Base-by-base conservation (phyloP, 345 rosid genomes). In the Kernera saxatilis region DNA sequence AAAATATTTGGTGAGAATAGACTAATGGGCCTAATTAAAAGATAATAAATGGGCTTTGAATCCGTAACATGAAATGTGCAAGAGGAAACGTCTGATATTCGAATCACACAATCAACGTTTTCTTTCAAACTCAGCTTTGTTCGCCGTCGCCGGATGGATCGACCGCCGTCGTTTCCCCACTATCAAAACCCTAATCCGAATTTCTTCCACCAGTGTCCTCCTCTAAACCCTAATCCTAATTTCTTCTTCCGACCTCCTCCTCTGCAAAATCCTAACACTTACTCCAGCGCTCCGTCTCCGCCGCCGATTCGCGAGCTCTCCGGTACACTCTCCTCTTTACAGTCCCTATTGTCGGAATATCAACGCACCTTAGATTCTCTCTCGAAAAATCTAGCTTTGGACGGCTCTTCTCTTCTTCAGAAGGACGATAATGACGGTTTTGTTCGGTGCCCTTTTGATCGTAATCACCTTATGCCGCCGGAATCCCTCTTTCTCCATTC, bases 401-500 rank as follows among this genome's bases (percentile, higher is more conserved):
- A 65, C 33, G 63, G 74, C 68, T 43, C 73, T 50, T 67, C 55
- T 37, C 68, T 55, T 65, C 84, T 64, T 37, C 63, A 11, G 14
- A 71, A 79, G 8, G 48, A 79, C 44, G 68, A 36, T 21, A 73
- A 70, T 66, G 74, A 45, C 56, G 53, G 65, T 21, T 72, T 73
- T 8, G 69, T 82, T 68, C 65, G 86, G 35, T 91, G 96, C 77
- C 85, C 84, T 29, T 77, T 77, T 74, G 86, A 84, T 53, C 81
- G 78, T 2, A 83, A 86, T 76, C 97, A 90, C 70, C 86, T 81
- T 55, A 69, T 87, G 82, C 92, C 96, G 3, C 88, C 94, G 0
- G 84, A 85, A 18, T 67, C 87, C 17, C 96, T 90, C 72, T 90
- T 90, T 56, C 64, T 75, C 50, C 97, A 90, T 79, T 83, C 86